Percentiles rank a stretch among this genome's conserved stretches.
These are phyloP conservation scores for Rhizopus delemar DNA, from an alignment of 371 early-diverging fungal species.

Conservation along the genomic window DNA sequence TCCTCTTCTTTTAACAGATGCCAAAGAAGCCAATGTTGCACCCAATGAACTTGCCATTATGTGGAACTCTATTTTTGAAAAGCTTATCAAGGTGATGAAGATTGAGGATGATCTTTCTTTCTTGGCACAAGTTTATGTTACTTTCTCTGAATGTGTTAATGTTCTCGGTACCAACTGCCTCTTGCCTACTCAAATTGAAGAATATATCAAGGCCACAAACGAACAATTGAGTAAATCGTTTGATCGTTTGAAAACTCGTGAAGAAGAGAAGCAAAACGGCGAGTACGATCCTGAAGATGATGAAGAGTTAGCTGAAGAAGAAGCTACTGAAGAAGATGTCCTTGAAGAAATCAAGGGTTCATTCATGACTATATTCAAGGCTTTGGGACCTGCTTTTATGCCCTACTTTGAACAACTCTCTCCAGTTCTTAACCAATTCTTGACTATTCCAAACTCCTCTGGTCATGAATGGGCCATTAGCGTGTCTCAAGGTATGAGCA, in stretches of 20 bases:
- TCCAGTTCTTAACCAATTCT: slow-evolving; percentile 65
- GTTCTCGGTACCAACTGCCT: slow-evolving; percentile 69
- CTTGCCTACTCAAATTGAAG: slow-evolving; percentile 60
- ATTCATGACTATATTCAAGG: slow-evolving; percentile 73
- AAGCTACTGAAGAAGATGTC: slow-evolving; percentile 79
- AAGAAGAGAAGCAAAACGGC: slow-evolving; percentile 68
- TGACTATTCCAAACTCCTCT: slow-evolving; percentile 63
- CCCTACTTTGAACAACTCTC: slow-evolving; percentile 79
- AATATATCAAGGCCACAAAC: slow-evolving; percentile 66
- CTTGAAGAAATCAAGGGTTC: slow-evolving; percentile 76
- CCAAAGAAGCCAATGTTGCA: slow-evolving; percentile 57
- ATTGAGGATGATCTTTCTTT: slow-evolving; percentile 80
- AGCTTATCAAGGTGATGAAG: slow-evolving; percentile 68
- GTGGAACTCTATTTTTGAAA: slow-evolving; percentile 59
- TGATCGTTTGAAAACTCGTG: slow-evolving; percentile 69
- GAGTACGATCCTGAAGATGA: slow-evolving; percentile 92
- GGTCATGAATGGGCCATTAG: slow-evolving; percentile 90
- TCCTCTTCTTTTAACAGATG: slow-evolving; percentile 74
- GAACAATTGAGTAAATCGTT: slow-evolving; percentile 72
- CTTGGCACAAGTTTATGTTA: slow-evolving; percentile 72
- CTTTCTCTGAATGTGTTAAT: slow-evolving; percentile 76
- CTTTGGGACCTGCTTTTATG: slow-evolving; percentile 71
- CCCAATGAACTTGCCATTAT: neutral
- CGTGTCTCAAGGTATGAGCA: slow-evolving; percentile 87
- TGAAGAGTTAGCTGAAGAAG: slow-evolving; percentile 78